Percentiles rank a stretch among this genome's conserved stretches.
Evolutionary conservation across 2,329 filamentous ascomycete genomes (phyloP).

Genomic region (Monosporascus sp.): DNA sequence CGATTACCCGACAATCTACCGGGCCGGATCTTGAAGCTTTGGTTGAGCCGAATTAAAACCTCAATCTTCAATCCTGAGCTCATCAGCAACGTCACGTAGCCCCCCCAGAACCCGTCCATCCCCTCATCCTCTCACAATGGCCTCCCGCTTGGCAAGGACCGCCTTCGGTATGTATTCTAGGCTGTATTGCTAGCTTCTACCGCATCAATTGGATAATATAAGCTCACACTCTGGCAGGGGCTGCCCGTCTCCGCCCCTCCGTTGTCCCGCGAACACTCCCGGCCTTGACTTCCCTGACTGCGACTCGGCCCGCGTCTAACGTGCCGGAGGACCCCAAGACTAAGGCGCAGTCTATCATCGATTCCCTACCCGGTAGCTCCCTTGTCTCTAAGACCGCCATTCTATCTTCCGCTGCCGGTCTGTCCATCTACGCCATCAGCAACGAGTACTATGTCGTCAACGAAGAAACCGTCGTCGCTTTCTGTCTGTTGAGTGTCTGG

Average conservation of each 20-base stretch:
- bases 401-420: constrained; percentile 84
- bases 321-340: constrained; percentile 84
- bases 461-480: constrained; percentile 92
- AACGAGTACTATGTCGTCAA: constrained; percentile 99
- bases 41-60: constrained; percentile 28
- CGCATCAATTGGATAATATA: constrained; percentile 31
- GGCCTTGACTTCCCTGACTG: constrained; percentile 64
- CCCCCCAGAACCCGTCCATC: constrained; percentile 41
- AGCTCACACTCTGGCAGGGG: constrained; percentile 52
- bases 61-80: constrained; percentile 23
- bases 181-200: constrained; percentile 11
- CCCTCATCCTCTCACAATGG: constrained; percentile 73
- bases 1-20: neutral
- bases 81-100: constrained; percentile 31
- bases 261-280: constrained; percentile 71
- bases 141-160: constrained; percentile 93
- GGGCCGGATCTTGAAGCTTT: constrained; percentile 4
- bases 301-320: constrained; percentile 66
- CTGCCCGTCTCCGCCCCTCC: constrained; percentile 81
- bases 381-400: constrained; percentile 95
- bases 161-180: constrained; percentile 71
- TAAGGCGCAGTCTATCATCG: constrained; percentile 93
- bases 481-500: constrained; percentile 93
- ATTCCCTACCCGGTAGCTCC: constrained; percentile 86
- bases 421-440: constrained; percentile 92